Conservation (phyloP, 2,329 filamentous ascomycete genomes). For the Botrytis deweyae region DNA sequence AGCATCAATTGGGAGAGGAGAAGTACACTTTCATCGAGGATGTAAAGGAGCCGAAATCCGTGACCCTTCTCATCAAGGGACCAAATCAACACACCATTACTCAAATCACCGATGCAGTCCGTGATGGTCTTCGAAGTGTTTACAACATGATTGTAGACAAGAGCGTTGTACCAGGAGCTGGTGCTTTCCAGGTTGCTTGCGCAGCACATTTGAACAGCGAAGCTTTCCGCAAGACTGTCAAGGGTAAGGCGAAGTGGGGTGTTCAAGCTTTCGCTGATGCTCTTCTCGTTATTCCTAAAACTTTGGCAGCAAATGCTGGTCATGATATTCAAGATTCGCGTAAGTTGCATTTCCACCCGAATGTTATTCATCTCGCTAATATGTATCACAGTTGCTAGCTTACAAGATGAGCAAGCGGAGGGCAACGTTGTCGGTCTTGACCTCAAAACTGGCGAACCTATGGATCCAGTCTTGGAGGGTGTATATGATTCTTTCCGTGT, state of each 20-base stretch:
- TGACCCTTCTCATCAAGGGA: slow-evolving; percentile 96
- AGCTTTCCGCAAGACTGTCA: slow-evolving; percentile 82
- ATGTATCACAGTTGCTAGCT: slow-evolving; percentile 63
- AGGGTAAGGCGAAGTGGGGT: slow-evolving; percentile 97
- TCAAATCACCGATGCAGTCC: slow-evolving; percentile 93
- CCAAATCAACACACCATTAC: slow-evolving; percentile 95
- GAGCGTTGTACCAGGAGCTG: slow-evolving; percentile 90
- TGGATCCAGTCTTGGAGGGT: slow-evolving; percentile 91
- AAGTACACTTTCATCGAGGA: slow-evolving; percentile 99
- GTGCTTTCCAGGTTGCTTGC: slow-evolving; percentile 94
- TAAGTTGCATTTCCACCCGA: slow-evolving; percentile 51
- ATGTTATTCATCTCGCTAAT: slow-evolving; percentile 26
- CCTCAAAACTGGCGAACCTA: slow-evolving; percentile 81
- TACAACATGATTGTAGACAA: slow-evolving; percentile 99
- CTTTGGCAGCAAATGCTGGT: slow-evolving; percentile 89
- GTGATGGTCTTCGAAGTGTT: slow-evolving; percentile 90
- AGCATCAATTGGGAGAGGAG: slow-evolving; percentile 96
- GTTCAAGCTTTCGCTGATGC: slow-evolving; percentile 94
- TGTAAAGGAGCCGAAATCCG: slow-evolving; percentile 97
- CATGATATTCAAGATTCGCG: slow-evolving; percentile 94
- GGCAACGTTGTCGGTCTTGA: slow-evolving; percentile 86
- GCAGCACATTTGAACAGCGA: slow-evolving; percentile 85
- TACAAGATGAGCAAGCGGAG: slow-evolving; percentile 83
- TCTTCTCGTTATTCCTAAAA: slow-evolving; percentile 94
- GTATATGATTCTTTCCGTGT: slow-evolving; percentile 97